Base-by-base conservation (phyloP, 805 yeast species). In the Metschnikowia cubensis region DNA sequence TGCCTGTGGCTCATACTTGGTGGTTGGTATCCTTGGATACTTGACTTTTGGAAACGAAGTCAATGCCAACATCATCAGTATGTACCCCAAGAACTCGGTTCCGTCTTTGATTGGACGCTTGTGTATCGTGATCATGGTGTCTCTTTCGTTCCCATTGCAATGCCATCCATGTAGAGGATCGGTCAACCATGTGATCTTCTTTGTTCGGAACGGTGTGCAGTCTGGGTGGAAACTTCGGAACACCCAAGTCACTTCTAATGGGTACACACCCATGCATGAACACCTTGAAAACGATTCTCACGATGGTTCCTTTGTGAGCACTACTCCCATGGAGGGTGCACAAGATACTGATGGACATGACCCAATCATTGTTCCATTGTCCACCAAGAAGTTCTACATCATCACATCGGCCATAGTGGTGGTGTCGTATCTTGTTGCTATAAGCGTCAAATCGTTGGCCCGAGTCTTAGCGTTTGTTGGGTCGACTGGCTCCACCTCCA, bases 401-500 rank as follows among this genome's bases (percentile, higher is more conserved):
- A 66, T 70, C 42, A 70, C 75, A 14, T 50, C 61, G 1, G 46
- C 51, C 6, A 61, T 70, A 20, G 71, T 90, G 45, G 35, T 76
- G 0, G 59, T 74, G 5, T 81, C 89, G 42, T 89, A 85, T 62
- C 48, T 71, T 0, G 71, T 85, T 8, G 94, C 97, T 0, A 68
- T 84, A 34, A 65, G 81, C 3, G 84, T 90, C 31, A 71, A 71
- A 13, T 88, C 96, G 0, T 80, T 90, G 57, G 96, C 92, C 25
- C 79, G 84, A 42, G 91, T 91, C 13, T 71, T 90, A 57, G 90
- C 96, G 1, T 73, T 90, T 55, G 96, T 90, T 3, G 97, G 97
- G 2, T 87, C 96, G 1, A 89, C 96, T 0, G 97, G 97, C 0
- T 88, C 96, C 0, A 90, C 97, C 0, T 81, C 96, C 4, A 89